These are phyloP conservation scores for Claviceps maximensis DNA, from an alignment of 2,329 filamentous ascomycete species.

Conservation along the genomic window DNA sequence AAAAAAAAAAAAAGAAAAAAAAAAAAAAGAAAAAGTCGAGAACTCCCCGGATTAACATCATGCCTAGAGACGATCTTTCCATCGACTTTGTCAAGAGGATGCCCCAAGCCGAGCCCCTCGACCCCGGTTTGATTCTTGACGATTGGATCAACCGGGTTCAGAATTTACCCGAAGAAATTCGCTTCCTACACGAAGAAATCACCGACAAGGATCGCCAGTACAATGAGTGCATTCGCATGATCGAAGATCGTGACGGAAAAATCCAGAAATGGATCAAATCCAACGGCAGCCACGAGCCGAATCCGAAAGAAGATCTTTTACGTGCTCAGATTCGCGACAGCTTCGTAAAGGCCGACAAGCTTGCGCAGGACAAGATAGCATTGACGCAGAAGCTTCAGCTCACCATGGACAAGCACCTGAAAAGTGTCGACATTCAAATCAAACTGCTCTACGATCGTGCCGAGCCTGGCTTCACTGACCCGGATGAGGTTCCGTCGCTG, in stretches of 20 bases:
- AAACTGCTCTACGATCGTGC: constrained; percentile 47
- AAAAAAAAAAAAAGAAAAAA: neutral
- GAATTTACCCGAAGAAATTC: constrained; percentile 71
- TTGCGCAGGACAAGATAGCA: constrained; percentile 63
- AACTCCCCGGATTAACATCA: constrained; percentile 41
- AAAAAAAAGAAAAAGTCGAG: neutral
- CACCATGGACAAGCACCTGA: constrained; percentile 49
- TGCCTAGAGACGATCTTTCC: constrained; percentile 61
- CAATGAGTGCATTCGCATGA: constrained; percentile 52
- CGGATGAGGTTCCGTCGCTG: constrained; percentile 49
- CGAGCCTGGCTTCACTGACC: constrained; percentile 48
- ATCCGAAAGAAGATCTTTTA: constrained; percentile 62
- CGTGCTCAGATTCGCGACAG: constrained; percentile 53
- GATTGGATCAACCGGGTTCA: constrained; percentile 64
- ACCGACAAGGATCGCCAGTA: constrained; percentile 65
- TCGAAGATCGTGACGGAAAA: constrained; percentile 58
- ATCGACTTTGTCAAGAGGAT: constrained; percentile 58
- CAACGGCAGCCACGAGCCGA: constrained; percentile 58
- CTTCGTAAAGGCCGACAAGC: constrained; percentile 53
- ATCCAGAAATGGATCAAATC: constrained; percentile 73
- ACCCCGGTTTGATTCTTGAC: constrained; percentile 59
- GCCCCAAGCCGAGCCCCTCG: constrained; percentile 47
- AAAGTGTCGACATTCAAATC: constrained; percentile 48
- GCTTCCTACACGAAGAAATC: constrained; percentile 74
- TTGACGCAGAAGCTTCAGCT: constrained; percentile 51